Conservation (phyloP, 75 land plant species). For the Pseudotsuga menziesii region DNA sequence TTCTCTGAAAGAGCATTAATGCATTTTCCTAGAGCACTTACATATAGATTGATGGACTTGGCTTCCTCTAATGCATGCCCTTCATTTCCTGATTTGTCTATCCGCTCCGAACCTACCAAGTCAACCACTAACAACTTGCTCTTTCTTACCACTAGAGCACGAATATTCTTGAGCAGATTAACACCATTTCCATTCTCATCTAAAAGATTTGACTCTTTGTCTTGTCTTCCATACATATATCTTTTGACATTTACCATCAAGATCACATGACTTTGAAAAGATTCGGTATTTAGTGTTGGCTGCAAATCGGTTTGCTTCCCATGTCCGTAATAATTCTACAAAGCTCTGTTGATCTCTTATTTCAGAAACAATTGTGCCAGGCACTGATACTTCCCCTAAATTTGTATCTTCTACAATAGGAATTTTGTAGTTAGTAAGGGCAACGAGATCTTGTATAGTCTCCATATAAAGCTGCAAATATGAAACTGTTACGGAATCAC, state of each 20-base stretch:
- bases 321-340: conserved; percentile 68
- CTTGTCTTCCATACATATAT: conserved; percentile 46
- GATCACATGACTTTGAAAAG: conserved; percentile 98
- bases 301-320: conserved; percentile 95
- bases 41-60: conserved; percentile 76
- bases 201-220: conserved; percentile 33
- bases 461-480: conserved; percentile 99
- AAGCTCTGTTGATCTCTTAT: conserved; percentile 85
- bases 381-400: conserved; percentile 91
- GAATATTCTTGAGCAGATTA: conserved; percentile 39
- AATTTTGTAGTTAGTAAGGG: conserved; percentile 91
- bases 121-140: conserved; percentile 92
- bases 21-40: conserved; percentile 82
- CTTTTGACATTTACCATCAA: conserved; percentile 88
- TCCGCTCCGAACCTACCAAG: conserved; percentile 92
- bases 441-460: conserved; percentile 89
- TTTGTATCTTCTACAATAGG: conserved; percentile 94
- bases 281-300: conserved; percentile 99
- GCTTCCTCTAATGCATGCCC: conserved; percentile 79
- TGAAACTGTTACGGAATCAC: conserved; percentile 84
- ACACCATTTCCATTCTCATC: conserved; percentile 56
- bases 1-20: conserved; percentile 83
- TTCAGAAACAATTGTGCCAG: conserved; percentile 85
- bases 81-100: conserved; percentile 91
- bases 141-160: conserved; percentile 64